Conservation (phyloP, 2,329 filamentous ascomycete species). For the Pseudopyricularia javanii region DNA sequence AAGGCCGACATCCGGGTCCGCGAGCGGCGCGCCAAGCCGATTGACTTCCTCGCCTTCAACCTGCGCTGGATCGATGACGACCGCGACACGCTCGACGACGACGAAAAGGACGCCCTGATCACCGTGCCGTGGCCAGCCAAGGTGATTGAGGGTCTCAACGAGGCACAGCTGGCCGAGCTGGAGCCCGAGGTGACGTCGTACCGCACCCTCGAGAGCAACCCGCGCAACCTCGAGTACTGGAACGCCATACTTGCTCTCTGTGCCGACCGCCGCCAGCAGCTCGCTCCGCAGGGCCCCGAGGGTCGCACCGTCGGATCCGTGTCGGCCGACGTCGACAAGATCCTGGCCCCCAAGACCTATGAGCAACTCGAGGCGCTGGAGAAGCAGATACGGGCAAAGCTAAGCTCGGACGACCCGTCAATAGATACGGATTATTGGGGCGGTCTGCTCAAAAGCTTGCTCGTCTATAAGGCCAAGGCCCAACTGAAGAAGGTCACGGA, state of each 20-base stretch:
- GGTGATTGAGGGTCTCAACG: constrained; percentile 63
- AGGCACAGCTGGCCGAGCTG: constrained; percentile 58
- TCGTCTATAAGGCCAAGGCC: constrained; percentile 86
- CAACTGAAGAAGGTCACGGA: constrained; percentile 69
- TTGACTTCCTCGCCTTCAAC: constrained; percentile 88
- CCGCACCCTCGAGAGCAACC: constrained; percentile 65
- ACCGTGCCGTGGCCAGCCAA: constrained; percentile 68
- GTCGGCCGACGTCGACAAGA: constrained; percentile 73
- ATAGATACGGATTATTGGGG: constrained; percentile 99
- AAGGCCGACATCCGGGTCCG: constrained; percentile 92
- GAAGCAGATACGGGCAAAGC: constrained; percentile 72
- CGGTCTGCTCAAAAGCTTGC: constrained; percentile 70
- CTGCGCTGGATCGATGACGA: constrained; percentile 79
- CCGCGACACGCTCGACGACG: constrained; percentile 75
- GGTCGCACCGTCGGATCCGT: constrained; percentile 73
- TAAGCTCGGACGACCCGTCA: constrained; percentile 68
- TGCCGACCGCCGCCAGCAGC: constrained; percentile 58
- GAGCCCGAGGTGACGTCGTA: constrained; percentile 76
- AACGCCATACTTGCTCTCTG: constrained; percentile 79
- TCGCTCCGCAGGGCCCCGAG: constrained; percentile 47
- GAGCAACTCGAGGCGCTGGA: constrained; percentile 82
- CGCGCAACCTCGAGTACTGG: constrained; percentile 80
- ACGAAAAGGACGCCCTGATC: constrained; percentile 60
- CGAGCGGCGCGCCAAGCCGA: constrained; percentile 78
- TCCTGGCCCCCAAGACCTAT: constrained; percentile 73